Evolutionary conservation across 73 alveolate genomes (phyloP), one percentile per base, ranked within the genome.

Genomic region (Uronychia binucleata): DNA sequence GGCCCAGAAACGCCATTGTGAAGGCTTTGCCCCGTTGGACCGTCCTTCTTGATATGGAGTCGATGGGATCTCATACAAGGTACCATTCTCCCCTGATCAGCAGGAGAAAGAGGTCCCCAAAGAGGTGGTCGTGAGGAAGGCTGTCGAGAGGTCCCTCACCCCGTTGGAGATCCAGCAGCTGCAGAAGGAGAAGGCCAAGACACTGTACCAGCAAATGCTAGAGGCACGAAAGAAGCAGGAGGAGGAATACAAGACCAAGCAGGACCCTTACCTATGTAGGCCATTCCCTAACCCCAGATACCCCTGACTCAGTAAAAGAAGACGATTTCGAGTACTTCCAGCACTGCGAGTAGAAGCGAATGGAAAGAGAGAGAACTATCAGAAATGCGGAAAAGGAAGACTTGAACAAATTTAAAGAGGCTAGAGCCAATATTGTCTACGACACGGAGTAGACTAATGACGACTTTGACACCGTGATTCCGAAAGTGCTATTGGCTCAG

Each of bases 321-420:
- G 78, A 67, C 26, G 78, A 67, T 28, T 67, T 67, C 32, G 78
- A 67, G 26, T 67, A 67, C 26, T 67, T 67, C 26, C 78, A 67
- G 26, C 30, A 67, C 26, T 26, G 29, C 13, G 78, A 67, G 26
- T 26, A 67, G 26, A 26, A 67, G 78, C 5, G 32, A 67, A 14
- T 13, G 26, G 78, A 67, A 67, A 5, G 78, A 67, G 78, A 67
- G 26, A 5, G 78, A 67, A 26, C 29, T 13, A 67, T 67, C 26
- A 67, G 78, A 28, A 67, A 67, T 26, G 5, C 29, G 1, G 29
- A 67, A 67, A 25, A 5, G 5, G 29, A 26, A 67, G 78, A 67
- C 26, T 30, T 67, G 1, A 26, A 67, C 5, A 67, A 67, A 28
- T 67, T 67, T 67, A 67, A 67, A 67, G 78, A 67, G 26, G 78